phyloP scores from a whole-genome alignment of 805 yeast species.

The Metschnikowia kunwiensis region DNA sequence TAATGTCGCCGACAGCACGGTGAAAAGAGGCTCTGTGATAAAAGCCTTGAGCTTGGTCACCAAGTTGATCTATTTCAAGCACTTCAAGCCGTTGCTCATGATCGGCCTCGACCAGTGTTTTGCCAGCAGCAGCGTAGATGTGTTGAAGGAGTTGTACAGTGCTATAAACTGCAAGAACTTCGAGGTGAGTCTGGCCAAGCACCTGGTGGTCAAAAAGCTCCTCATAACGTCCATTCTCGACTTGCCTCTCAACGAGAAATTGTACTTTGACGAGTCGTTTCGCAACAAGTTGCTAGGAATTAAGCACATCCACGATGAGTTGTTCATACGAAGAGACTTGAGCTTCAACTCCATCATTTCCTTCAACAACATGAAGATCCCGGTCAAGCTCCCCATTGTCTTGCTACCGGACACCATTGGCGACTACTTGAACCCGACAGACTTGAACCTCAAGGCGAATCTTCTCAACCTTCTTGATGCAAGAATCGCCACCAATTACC shows the following conservation, averaged over 20 bases:
- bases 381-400: slow-evolving; percentile 42
- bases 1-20: slow-evolving; percentile 43
- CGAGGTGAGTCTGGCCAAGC: slow-evolving; percentile 17
- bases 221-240: slow-evolving; percentile 42
- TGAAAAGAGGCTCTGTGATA: slow-evolving; percentile 57
- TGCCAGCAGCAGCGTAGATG: slow-evolving; percentile 18
- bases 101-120: slow-evolving; percentile 51
- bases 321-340: slow-evolving; percentile 42
- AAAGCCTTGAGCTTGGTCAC: slow-evolving; percentile 61
- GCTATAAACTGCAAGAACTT: slow-evolving; percentile 34
- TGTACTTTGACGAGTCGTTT: slow-evolving; percentile 38
- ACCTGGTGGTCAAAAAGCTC: slow-evolving; percentile 34
- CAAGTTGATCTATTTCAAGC: slow-evolving; percentile 47
- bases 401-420: slow-evolving; percentile 42
- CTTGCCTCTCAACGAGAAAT: slow-evolving; percentile 40
- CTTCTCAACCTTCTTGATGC: slow-evolving; percentile 34
- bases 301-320: slow-evolving; percentile 27
- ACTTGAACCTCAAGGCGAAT: slow-evolving; percentile 39
- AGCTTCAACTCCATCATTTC: slow-evolving; percentile 38
- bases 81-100: slow-evolving; percentile 56
- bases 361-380: slow-evolving; percentile 43
- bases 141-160: slow-evolving; percentile 28
- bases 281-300: slow-evolving; percentile 35
- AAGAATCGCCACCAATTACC: slow-evolving; percentile 30
- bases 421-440: slow-evolving; percentile 45